Evolutionary conservation across 1,284 basidiomycete genomes (phyloP).

Genomic region (Golubevia pallescens): DNA sequence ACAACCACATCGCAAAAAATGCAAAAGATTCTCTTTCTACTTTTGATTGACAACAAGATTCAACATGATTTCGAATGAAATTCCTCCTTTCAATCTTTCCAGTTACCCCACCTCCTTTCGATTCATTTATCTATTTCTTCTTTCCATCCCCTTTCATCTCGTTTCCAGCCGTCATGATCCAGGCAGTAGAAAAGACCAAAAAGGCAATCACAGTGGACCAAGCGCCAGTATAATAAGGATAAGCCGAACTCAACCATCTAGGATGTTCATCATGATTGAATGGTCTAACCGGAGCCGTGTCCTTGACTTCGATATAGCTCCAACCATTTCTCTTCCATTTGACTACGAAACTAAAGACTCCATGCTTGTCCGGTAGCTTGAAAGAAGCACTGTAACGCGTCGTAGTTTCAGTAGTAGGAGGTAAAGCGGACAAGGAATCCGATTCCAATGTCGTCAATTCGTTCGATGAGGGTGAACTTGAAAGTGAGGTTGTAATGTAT

Average conservation of each 20-base stretch:
- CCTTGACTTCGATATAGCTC: conserved; percentile 34
- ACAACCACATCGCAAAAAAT: too few relatives aligned
- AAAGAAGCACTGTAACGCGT: conserved; percentile 41
- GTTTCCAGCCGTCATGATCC: conserved; percentile 20
- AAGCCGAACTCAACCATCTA: conserved; percentile 46
- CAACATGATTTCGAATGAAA: too few relatives aligned
- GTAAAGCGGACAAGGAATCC: background rate
- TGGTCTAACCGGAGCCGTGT: conserved; percentile 53
- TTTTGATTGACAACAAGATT: too few relatives aligned
- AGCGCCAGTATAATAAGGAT: conserved; percentile 55
- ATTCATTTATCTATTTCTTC: background rate
- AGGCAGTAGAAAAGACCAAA: conserved; percentile 35
- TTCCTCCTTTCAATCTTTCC: too few relatives aligned
- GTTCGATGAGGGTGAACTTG: conserved; percentile 1
- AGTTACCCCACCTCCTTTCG: background rate
- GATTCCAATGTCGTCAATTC: conserved; percentile 6
- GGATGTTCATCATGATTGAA: conserved; percentile 63
- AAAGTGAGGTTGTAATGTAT: conserved; percentile 43
- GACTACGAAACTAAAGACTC: conserved; percentile 54
- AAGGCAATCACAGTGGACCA: conserved; percentile 45
- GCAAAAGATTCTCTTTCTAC: too few relatives aligned
- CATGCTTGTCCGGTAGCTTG: conserved; percentile 54
- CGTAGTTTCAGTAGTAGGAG: conserved; percentile 1
- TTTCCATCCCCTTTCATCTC: background rate
- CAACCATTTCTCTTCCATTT: conserved; percentile 46